These are phyloP conservation scores for Trametes cubensis DNA, from an alignment of 768 basidiomycete genomes.

Conservation along the genomic window DNA sequence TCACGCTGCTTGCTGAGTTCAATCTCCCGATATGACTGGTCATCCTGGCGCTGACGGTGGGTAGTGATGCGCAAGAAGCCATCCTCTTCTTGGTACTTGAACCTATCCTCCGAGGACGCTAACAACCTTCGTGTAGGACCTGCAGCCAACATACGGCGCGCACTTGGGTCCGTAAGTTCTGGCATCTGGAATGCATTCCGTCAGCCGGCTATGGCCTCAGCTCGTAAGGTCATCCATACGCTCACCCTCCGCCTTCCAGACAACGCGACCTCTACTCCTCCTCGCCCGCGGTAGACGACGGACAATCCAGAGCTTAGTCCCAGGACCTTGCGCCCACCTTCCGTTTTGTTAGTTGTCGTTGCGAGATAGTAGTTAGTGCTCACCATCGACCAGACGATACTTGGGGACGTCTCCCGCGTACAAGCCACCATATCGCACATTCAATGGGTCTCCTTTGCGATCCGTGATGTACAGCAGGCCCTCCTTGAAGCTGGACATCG, in stretches of 20 bases:
- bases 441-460: slow-evolving; percentile 64
- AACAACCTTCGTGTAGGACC: slow-evolving; percentile 55
- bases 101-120: slow-evolving; percentile 36
- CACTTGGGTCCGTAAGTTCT: slow-evolving; percentile 58
- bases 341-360: slow-evolving; percentile 50
- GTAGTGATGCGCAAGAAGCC: slow-evolving; percentile 66
- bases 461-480: slow-evolving; percentile 60
- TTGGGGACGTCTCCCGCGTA: slow-evolving; percentile 67
- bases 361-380: slow-evolving; percentile 29
- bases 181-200: slow-evolving; percentile 39
- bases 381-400: slow-evolving; percentile 62
- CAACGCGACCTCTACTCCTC: slow-evolving; percentile 61
- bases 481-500: slow-evolving; percentile 28
- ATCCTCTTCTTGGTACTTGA: slow-evolving; percentile 64
- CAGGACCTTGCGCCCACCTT: slow-evolving; percentile 64
- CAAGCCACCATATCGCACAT: slow-evolving; percentile 67
- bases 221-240: slow-evolving; percentile 30
- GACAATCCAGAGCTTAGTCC: slow-evolving; percentile 58
- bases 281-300: slow-evolving; percentile 46
- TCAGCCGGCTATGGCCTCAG: neutral
- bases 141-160: slow-evolving; percentile 55
- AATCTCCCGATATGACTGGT: slow-evolving; percentile 53
- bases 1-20: slow-evolving; percentile 40
- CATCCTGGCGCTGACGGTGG: slow-evolving; percentile 33
- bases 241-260: slow-evolving; percentile 39